Evolutionary conservation across 352 stramenopile genomes (phyloP).

Genomic region (Globisporangium parvum): DNA sequence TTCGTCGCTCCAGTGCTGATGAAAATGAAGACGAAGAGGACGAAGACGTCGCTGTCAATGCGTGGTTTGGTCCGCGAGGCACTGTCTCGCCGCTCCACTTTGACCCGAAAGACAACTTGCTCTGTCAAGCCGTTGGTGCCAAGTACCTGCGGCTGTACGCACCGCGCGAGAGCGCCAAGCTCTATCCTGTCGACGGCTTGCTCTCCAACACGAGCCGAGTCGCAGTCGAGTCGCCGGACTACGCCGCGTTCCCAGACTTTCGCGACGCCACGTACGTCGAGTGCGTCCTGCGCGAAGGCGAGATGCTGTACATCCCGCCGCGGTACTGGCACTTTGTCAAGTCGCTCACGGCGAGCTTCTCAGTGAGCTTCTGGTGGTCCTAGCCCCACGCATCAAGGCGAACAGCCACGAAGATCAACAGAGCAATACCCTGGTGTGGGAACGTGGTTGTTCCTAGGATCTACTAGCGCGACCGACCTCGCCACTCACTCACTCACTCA

Average conservation of each 20-base stretch:
- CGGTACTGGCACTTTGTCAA: conserved; percentile 87
- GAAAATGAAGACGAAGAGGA: conserved; percentile 29
- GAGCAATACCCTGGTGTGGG: too few species aligned
- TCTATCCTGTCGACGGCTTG: conserved; percentile 82
- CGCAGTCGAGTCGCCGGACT: conserved; percentile 46
- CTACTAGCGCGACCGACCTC: not conserved
- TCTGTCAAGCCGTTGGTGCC: conserved; percentile 79
- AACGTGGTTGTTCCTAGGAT: not conserved
- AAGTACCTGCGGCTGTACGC: conserved; percentile 86
- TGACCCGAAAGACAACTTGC: conserved; percentile 87
- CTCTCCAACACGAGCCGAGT: conserved; percentile 85
- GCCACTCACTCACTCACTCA: not conserved
- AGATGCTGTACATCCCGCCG: conserved; percentile 88
- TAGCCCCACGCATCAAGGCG: not conserved
- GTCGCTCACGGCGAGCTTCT: conserved; percentile 76
- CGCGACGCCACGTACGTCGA: conserved; percentile 46
- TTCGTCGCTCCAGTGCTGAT: conserved; percentile 37
- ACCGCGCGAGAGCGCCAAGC: conserved; percentile 47
- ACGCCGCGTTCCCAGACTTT: conserved; percentile 49
- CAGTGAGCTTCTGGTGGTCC: conserved; percentile 80
- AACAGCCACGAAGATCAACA: too few species aligned
- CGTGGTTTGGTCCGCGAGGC: conserved; percentile 77
- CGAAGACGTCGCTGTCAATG: conserved; percentile 77
- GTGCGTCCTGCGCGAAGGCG: conserved; percentile 56
- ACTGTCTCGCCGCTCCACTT: conserved; percentile 87